Evolutionary conservation across 345 rosid genomes (phyloP).

Genomic region (Sonneratia alba): DNA sequence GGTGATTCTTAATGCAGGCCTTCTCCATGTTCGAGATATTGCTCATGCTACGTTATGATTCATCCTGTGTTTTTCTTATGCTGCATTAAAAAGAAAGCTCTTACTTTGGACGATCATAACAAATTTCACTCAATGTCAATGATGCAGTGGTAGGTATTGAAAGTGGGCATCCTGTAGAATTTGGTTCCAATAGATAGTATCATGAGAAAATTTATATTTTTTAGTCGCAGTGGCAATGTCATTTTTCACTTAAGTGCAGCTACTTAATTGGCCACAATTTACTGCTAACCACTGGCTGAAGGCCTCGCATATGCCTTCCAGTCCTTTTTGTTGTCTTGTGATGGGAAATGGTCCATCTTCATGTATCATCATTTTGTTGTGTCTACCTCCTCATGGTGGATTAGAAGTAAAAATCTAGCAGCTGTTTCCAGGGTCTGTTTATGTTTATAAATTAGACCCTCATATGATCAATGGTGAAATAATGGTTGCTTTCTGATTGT

Average conservation of each 20-base stretch:
- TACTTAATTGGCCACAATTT: not conserved
- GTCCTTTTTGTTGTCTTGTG: not conserved
- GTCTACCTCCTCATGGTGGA: not conserved
- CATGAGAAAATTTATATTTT: not conserved
- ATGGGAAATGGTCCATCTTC: not conserved
- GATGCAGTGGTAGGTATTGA: not conserved
- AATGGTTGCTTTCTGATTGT: not conserved
- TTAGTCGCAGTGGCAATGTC: not conserved
- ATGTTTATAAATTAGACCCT: not conserved
- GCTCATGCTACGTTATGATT: not conserved
- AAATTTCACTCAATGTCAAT: not conserved
- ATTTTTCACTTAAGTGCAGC: not conserved
- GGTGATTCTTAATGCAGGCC: not conserved
- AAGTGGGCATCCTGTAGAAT: not conserved
- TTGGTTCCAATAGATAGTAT: not conserved
- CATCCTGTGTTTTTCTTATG: not conserved
- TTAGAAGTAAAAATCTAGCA: not conserved
- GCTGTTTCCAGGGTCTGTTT: not conserved
- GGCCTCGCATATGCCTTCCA: no score
- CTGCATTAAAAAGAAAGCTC: not conserved
- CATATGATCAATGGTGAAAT: not conserved
- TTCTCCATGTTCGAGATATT: not conserved
- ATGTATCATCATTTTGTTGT: not conserved
- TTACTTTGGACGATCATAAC: not conserved
- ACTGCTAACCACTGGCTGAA: no score